Evolutionary conservation across 176 grass and related monocot genomes (phyloP), one percentile per base, ranked within the genome.

Genomic region (Cenchrus americanus): DNA sequence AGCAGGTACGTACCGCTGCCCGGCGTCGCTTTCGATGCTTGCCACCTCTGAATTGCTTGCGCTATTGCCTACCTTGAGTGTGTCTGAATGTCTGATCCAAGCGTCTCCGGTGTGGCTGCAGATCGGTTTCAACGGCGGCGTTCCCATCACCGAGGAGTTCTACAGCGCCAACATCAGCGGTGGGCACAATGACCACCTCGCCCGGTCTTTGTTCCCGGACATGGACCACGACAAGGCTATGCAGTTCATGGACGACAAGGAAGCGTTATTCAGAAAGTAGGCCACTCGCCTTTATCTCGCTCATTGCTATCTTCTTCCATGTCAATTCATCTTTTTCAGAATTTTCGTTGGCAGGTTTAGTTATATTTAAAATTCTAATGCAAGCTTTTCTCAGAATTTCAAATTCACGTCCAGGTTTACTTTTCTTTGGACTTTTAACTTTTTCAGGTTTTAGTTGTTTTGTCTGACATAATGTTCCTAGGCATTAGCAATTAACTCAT

Each of bases 81-180:
- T 19, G 5, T 49, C 47, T 30, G 22, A 14, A 21, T 24, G 2
- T 41, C 63, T 75, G 26, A 77, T 21, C 26, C 22, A n/a, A 65
- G 61, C 2, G 47, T 66, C 23, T 66, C 24, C 46, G 9, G 1
- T 11, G 5, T 34, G 46, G 1, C 21, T 7, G 66, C 57, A 90
- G 90, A 37, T 92, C 54, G 90, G 88, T 0, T 92, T 94, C 83
- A 91, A 92, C 21, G 81, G 66, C 15, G 86, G 95, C 0, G 84
- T 86, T 34, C 92, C 90, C 84, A 94, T 87, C 73, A 88, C 92
- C 24, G 92, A 97, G 85, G 90, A 89, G 62, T 97, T 92, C 81
- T 97, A 83, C 78, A 87, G 86, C 15, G 70, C 79, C 27, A 85
- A 69, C 19, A 93, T 97, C 68, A 94, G 92, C 23, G 94, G 95